Base-by-base conservation (phyloP, 2,329 filamentous ascomycete species). In the Gaeumannomyces sp. region DNA sequence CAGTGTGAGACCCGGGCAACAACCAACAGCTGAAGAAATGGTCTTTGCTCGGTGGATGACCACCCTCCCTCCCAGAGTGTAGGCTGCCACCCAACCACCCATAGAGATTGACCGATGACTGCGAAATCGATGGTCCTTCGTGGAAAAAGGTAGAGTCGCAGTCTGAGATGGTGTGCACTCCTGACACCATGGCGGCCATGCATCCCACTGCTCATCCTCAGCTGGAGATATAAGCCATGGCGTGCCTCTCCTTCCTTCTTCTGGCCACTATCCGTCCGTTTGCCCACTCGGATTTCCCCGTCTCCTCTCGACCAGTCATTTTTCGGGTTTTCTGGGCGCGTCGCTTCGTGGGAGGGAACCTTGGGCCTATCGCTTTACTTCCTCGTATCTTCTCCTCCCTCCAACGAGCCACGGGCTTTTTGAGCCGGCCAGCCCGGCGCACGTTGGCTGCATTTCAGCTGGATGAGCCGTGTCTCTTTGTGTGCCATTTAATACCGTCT, bases 351-450 rank as follows among this genome's bases (percentile, higher is more conserved):
- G 60, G 60, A 62, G 33, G 60, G 38, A 62, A 11, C 29, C 25
- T n/a, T 61, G 16, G 50, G 16, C 60, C 60, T 62, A 45, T 62
- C 60, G 38, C 14, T 62, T 50, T 28, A 25, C 28, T 50, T 62
- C n/a, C 35, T 62, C 60, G n/a, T 35, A 53, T n/a, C 50, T 61
- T 68, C 64, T 19, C 35, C 56, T 33, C 61, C 53, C 16, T 62
- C 60, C 10, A n/a, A 61, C 59, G 60, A 53, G 38, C 38, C 29
- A 62, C 50, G 35, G 29, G 60, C 38, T 62, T 61, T 28, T 62
- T 72, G 72, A 72, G 72, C 72, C 73, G 72, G 73, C 72, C 53
- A 69, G 68, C 67, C 72, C 72, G 72, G 72, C 71, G 62, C n/a
- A 22, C 56, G 29, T 58, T 57, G 57, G 58, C 35, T 56, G 61